Evolutionary conservation across 768 basidiomycete species (phyloP), one percentile per base, ranked within the genome.

Genomic region (Trametes cubensis): DNA sequence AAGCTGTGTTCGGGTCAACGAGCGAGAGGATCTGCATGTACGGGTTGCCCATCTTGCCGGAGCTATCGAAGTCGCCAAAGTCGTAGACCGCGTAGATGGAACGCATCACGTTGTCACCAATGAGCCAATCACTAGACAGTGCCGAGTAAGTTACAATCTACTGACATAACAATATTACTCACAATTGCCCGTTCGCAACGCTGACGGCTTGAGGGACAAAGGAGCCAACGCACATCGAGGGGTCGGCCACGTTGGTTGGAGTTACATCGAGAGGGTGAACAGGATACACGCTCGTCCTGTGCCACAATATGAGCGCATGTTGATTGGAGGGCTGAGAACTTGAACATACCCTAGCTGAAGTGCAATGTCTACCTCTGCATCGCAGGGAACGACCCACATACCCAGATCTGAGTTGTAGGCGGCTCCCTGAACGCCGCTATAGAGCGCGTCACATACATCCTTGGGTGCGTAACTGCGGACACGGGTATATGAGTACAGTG

Each of bases 51-150:
- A 86, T 86, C 17, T 80, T 73, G 40, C 85, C 86, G 5, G 80
- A 76, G 14, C 79, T 71, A 69, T 86, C 83, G 66, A 84, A 92
- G 75, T 94, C 89, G 23, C 92, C 92, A 70, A 89, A 94, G 73
- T 93, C 89, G 72, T 92, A 94, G 58, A 94, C 76, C 8, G 89
- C 83, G 73, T 94, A 94, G 41, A 93, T 76, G 17, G 90, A 89
- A 61, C 92, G 90, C 61, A 94, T 80, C 71, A 92, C 81, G 68
- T 90, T 93, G 74, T 90, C 92, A 21, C 92, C 92, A 55, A 93
- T 70, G 47, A 94, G 79, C 86, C 90, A 89, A 71, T 94, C 92
- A 70, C 90, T 92, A 47, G 7, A 51, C 25, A 17, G 25, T 14
- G 34, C 60, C 55, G 13, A 41, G 64, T 25, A 41, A 18, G 49